Conservation (phyloP, 2,329 filamentous ascomycete species). For the Aotearoamyces nothofagi region DNA sequence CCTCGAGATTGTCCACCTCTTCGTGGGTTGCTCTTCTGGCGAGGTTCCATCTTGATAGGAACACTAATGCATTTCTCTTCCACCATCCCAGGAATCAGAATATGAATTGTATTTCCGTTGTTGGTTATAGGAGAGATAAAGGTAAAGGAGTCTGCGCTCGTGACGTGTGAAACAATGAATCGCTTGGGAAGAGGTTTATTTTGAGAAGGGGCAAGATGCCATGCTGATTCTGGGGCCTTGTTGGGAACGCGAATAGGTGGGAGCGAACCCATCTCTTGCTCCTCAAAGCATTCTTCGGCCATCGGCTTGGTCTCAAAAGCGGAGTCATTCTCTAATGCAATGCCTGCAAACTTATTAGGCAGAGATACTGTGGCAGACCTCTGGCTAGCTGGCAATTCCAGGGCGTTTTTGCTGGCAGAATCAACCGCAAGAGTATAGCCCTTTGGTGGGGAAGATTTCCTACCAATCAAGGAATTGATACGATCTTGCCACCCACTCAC, state of each 20-base stretch:
- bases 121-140: slow-evolving; percentile 24
- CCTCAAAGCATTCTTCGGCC: slow-evolving; percentile 67
- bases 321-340: slow-evolving; percentile 23
- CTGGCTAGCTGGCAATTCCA: slow-evolving; percentile 37
- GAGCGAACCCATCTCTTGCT: slow-evolving; percentile 67
- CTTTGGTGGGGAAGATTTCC: slow-evolving; percentile 42
- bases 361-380: slow-evolving; percentile 53
- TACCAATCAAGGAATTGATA: slow-evolving; percentile 64
- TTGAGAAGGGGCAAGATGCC: slow-evolving; percentile 40
- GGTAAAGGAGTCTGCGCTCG: slow-evolving; percentile 27
- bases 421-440: slow-evolving; percentile 47
- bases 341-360: slow-evolving; percentile 22
- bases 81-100: slow-evolving; percentile 30
- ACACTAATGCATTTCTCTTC: slow-evolving; percentile 25
- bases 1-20: slow-evolving; percentile 12
- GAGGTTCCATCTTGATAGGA: slow-evolving; percentile 17
- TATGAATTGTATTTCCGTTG: slow-evolving; percentile 22
- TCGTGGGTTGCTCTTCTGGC: slow-evolving; percentile 19
- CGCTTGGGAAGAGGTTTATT: slow-evolving; percentile 37
- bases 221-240: slow-evolving; percentile 44
- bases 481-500: slow-evolving; percentile 55
- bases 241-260: slow-evolving; percentile 54
- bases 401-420: slow-evolving; percentile 50
- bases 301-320: slow-evolving; percentile 48
- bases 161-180: slow-evolving; percentile 30